These are phyloP conservation scores for Vanderwaltozyma verrucispora DNA, from an alignment of 805 yeast genomes.

Conservation along the genomic window DNA sequence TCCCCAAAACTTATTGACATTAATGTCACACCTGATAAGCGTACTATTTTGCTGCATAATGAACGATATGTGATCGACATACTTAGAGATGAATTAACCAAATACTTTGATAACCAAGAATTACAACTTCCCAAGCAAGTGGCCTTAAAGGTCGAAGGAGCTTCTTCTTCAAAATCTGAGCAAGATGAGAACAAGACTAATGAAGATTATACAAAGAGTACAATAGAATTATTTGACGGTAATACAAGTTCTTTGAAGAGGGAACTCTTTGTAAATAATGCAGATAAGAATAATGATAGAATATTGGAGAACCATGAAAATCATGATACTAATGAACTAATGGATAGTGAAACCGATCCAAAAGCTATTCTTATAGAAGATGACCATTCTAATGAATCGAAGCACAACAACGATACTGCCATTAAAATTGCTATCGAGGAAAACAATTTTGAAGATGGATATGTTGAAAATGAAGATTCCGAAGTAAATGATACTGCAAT, in stretches of 20 bases:
- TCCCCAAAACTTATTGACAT: slow-evolving; percentile 54
- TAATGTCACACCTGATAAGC: slow-evolving; percentile 87
- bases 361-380: too few species aligned
- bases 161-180: too few species aligned
- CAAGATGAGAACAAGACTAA: too few species aligned
- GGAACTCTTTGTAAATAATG: too few species aligned
- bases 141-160: not conserved
- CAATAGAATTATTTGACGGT: too few species aligned
- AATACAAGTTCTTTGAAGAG: too few species aligned
- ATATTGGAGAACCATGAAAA: not conserved
- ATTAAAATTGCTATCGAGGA: too few species aligned
- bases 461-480: not conserved
- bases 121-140: slow-evolving; percentile 24
- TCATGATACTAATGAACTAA: not conserved
- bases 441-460: not conserved
- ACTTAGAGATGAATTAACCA: slow-evolving; percentile 40
- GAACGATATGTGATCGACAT: slow-evolving; percentile 51
- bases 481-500: not conserved
- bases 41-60: slow-evolving; percentile 55
- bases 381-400: too few species aligned
- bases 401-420: too few species aligned
- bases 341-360: not conserved
- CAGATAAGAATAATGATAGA: not conserved
- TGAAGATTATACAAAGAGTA: too few species aligned
- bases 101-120: slow-evolving; percentile 36